A percentile compares a stretch with the other conserved stretches of the same genome.
phyloP scores from a whole-genome alignment of 2,329 filamentous ascomycete genomes.

The Botrytis fabae region DNA sequence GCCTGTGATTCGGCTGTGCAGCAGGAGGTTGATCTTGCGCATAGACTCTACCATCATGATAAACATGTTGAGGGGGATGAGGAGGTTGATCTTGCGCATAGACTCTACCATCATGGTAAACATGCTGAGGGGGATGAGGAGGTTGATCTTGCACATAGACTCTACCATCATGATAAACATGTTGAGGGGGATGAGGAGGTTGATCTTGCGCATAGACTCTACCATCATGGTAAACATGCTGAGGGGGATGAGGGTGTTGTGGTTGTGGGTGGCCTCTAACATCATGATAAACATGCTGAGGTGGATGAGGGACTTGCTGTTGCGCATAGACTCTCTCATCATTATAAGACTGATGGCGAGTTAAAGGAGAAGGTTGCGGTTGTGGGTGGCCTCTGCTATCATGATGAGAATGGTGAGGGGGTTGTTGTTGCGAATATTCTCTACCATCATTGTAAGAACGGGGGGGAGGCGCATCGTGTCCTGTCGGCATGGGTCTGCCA shows the following conservation, averaged over 20 bases:
- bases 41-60: conserved; percentile 13
- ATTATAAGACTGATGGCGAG: not conserved
- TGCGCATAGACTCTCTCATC: not conserved
- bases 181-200: not conserved
- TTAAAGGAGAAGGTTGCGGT: not conserved
- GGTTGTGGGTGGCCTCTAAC: conserved; percentile 14
- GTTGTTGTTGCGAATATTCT: conserved; percentile 26
- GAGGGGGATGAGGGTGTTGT: too few relatives aligned
- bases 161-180: conserved; percentile 27
- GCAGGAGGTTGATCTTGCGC: not conserved
- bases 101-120: not conserved
- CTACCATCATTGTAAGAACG: conserved; percentile 27
- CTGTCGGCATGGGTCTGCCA: not conserved
- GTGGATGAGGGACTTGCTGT: not conserved
- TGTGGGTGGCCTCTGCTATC: not conserved
- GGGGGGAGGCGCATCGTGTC: not conserved
- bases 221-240: conserved; percentile 23
- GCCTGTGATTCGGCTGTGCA: conserved; percentile 37
- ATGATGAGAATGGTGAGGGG: not conserved
- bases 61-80: too few relatives aligned
- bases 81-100: conserved; percentile 15
- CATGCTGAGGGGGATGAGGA: too few relatives aligned
- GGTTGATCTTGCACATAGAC: conserved; percentile 6
- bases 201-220: conserved; percentile 25
- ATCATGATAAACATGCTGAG: not conserved